These are phyloP conservation scores for Pseudopithomyces maydicus DNA, from an alignment of 2,329 filamentous ascomycete genomes.

Conservation along the genomic window DNA sequence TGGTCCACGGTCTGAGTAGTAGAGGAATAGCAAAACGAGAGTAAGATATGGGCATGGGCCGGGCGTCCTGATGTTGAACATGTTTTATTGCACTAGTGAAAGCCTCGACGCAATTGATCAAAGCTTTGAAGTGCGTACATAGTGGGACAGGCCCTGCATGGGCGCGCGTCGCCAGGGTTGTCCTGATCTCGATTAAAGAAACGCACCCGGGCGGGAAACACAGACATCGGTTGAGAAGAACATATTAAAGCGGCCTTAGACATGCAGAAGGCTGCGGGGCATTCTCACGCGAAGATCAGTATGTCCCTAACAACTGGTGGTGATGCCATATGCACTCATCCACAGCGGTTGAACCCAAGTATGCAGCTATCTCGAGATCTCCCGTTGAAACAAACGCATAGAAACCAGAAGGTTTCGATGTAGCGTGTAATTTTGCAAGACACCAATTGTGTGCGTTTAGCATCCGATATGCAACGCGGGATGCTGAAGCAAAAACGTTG, in stretches of 20 bases:
- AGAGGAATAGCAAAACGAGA: constrained; percentile 6
- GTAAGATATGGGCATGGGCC: constrained; percentile 12
- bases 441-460: not conserved
- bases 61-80: not conserved
- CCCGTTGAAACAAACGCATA: constrained; percentile 6
- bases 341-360: not conserved
- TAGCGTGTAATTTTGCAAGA: not conserved
- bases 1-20: constrained; percentile 10
- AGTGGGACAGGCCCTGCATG: constrained; percentile 18
- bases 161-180: constrained; percentile 7
- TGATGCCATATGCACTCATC: not conserved
- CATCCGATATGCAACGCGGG: constrained; percentile 8
- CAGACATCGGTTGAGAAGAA: constrained; percentile 10
- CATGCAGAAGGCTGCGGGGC: constrained; percentile 6
- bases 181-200: constrained; percentile 8
- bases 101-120: constrained; percentile 12
- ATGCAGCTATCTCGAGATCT: constrained; percentile 3
- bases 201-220: constrained; percentile 9
- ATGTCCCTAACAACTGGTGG: not conserved
- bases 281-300: constrained; percentile 10
- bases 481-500: constrained; percentile 6
- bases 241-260: constrained; percentile 6
- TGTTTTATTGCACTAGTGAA: constrained; percentile 15
- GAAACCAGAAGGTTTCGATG: not conserved
- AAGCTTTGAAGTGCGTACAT: constrained; percentile 17